Base-by-base conservation (phyloP, 2,329 filamentous ascomycete genomes). In the Epichloe hybrida region DNA sequence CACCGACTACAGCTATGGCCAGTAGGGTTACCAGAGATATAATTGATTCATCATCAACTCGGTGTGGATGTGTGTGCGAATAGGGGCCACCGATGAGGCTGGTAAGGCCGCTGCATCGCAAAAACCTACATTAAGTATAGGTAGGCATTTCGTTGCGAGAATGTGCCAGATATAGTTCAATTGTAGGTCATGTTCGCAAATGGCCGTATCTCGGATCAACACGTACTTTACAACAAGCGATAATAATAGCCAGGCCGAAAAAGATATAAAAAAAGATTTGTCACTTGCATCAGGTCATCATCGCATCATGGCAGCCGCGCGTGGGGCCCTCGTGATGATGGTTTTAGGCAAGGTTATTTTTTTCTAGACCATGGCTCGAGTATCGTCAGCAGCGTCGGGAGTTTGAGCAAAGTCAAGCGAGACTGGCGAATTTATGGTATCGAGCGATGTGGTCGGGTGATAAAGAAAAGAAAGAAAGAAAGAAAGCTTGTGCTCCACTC, bases 271-370 rank as follows among this genome's bases (percentile, higher is more conserved):
- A 47, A 51, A 56, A 73, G 80, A 8, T 27, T 27, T 27, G 77
- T 80, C 71, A 71, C 72, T 79, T 79, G 76, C 72, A 72, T 79
- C 74, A 80, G 78, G 78, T 81, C 77, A 81, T 81, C 78, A 79
- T 60, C 78, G 75, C 72, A 77, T 81, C 78, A 80, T 81, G 78
- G 76, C 62, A 72, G 75, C 76, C 76, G 68, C 75, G 64, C 75
- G 66, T 74, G 75, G 75, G 77, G 77, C 77, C 76, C 78, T 81
- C 78, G 75, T 79, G 77, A 79, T 73, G 69, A 81, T 80, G 78
- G 78, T 81, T 81, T 81, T 81, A 74, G 71, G 70, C 75, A 80
- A 79, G 70, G 75, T 75, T 72, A 65, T 66, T 66, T 76, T 70
- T 57, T 62, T 81, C 77, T 81, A 63, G 77, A 79, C 77, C 70